Evolutionary conservation across 306 rosid species (phyloP).

Genomic region (Morella rubra): DNA sequence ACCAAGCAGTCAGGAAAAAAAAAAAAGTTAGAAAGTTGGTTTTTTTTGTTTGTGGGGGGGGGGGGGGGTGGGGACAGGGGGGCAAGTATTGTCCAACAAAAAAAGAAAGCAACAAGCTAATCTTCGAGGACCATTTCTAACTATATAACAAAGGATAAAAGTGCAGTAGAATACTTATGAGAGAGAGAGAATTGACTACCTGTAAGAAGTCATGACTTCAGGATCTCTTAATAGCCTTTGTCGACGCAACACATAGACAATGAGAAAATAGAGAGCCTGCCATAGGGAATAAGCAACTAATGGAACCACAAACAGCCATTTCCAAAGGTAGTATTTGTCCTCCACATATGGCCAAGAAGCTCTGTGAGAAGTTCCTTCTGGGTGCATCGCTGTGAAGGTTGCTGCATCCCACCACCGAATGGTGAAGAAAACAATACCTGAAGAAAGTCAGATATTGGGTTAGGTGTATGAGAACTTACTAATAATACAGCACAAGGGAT

Average conservation of each 20-base stretch:
- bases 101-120: not conserved
- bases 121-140: conserved; percentile 4
- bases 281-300: conserved; percentile 76
- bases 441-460: conserved; percentile 11
- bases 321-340: conserved; percentile 67
- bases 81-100: not conserved
- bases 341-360: conserved; percentile 88
- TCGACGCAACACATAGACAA: conserved; percentile 78
- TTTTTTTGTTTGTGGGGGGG: too few species aligned
- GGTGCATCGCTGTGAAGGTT: conserved; percentile 79
- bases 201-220: conserved; percentile 95
- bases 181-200: conserved; percentile 36
- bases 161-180: not conserved
- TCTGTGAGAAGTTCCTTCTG: conserved; percentile 58
- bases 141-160: not conserved
- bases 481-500: conserved; percentile 4
- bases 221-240: conserved; percentile 85
- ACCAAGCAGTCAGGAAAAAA: conserved; percentile 4
- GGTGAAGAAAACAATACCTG: conserved; percentile 92
- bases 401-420: conserved; percentile 92
- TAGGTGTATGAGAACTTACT: not conserved
- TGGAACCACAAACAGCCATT: conserved; percentile 82
- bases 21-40: not conserved
- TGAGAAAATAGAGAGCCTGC: conserved; percentile 84
- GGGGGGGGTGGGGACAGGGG: not conserved